Base-by-base conservation (phyloP, 352 stramenopile species). In the Phytophthora capsici region DNA sequence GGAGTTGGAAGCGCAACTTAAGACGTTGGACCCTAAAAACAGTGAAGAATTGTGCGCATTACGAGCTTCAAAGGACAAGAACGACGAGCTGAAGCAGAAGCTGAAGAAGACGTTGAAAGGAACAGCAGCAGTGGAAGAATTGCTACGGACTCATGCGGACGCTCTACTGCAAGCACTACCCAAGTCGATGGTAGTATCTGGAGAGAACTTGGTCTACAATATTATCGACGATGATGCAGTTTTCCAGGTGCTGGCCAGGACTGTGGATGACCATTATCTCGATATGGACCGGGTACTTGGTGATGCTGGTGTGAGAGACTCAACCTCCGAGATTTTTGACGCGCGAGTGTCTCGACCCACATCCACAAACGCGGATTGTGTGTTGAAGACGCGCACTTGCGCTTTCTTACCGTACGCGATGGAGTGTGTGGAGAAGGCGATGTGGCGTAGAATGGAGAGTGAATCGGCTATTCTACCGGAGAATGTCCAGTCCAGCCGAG, bases 281-380 rank as follows among this genome's bases (percentile, higher is more conserved):
- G 56, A 62, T 13, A 48, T 57, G 47, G 57, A 57, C 36, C 48
- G 57, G 0, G 36, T 71, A 3, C 38, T 71, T 36, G 14, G 26
- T 10, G 56, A 40, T 9, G 56, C 63, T 14, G 63, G 56, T 4
- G 41, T 71, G 13, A 26, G 23, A 2, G 28, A 66, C 7, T 41
- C 48, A 5, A 66, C 57, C 7, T 53, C 49, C 3, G 63, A 71
- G 40, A 57, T 66, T 16, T 71, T 66, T 34, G 63, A 71, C 34
- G 63, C 63, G 2, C 46, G 47, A 7, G 44, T 66, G 48, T 56
- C 34, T 7, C 13, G 9, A 22, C 41, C 25, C 0, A 47, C n/a
- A 36, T 32, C 34, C 3, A 25, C 19, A 2, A 14, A 37, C 5
- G 16, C 17, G 0, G 48, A 62, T 7, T 57, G 48, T 28, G 43